Base-by-base conservation (phyloP, 257 asterid genomes). In the Nicotiana tabacum region DNA sequence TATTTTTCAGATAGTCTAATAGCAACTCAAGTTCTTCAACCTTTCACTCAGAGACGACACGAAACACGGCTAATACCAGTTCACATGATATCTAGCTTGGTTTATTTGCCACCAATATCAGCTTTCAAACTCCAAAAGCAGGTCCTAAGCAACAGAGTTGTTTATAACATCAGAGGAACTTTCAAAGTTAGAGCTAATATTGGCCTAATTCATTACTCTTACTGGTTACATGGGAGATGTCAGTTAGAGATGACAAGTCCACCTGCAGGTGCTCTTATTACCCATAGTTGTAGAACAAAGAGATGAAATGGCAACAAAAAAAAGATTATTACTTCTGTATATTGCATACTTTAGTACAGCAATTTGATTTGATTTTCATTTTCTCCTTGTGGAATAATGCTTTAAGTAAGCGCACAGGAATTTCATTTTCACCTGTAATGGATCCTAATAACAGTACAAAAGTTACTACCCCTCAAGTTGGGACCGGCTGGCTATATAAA, bases 181-280 rank as follows among this genome's bases (percentile, higher is more conserved):
- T 96, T 92, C 81, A 92, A 87, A 87, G 93, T 94, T 77, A 90
- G 81, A 64, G 81, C 86, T 5, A 89, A 89, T 46, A 33, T 92
- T 57, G 99, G 99, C 24, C 35, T 83, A 5, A 53, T 92, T 74
- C 98, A 90, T 84, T 89, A 86, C 83, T 87, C 96, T 27, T 96
- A 96, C 77, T 90, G 95, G 97, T 72, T 94, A 86, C 92, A 89
- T 58, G 88, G 92, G 60, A 88, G 86, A 7, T 96, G 99, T 85
- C 90, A 84, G 43, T 56, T 96, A 86, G 98, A 93, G 86, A 91
- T 96, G 89, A 92, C 97, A 46, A 87, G 93, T 85, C 99, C 99
- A 8, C 99, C 98, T 1, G 88, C 83, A 18, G 92, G 99, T 6
- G 80, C 86, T 21, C 87, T 94, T 84, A 77, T 92, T 33, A 80